Evolutionary conservation across 169 alveolate genomes (phyloP).

Genomic region (Plasmodium billcollinsi): DNA sequence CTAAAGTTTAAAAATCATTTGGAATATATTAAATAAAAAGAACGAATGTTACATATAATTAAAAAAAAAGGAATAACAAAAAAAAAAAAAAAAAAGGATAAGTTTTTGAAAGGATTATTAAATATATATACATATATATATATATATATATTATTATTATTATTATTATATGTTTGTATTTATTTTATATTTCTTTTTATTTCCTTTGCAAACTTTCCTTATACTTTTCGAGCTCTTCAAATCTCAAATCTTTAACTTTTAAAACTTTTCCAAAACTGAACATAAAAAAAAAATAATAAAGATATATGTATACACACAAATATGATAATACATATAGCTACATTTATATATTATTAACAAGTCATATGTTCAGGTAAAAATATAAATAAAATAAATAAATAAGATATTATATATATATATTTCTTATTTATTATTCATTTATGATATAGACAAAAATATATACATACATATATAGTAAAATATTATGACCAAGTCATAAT

Average conservation of each 20-base stretch:
- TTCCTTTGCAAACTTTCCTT: conserved; percentile 48
- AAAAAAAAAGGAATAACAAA: background rate
- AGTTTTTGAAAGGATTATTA: background rate
- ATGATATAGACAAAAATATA: too few relatives aligned
- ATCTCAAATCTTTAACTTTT: conserved; percentile 41
- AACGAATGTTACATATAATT: background rate
- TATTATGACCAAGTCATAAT: too few relatives aligned
- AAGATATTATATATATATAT: background rate
- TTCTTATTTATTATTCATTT: too few relatives aligned
- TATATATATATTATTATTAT: background rate
- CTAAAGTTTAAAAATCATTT: too few relatives aligned
- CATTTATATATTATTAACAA: background rate
- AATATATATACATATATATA: background rate
- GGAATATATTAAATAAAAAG: too few relatives aligned
- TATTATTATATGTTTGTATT: background rate
- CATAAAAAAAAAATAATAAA: background rate
- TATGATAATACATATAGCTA: background rate
- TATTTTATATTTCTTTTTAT: background rate
- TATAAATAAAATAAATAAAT: background rate
- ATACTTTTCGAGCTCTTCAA: conserved; percentile 57
- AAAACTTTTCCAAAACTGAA: conserved; percentile 44
- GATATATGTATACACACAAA: background rate
- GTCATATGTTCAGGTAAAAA: background rate
- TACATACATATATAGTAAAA: too few relatives aligned
- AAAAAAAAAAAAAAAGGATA: background rate